phyloP scores from a whole-genome alignment of 805 yeast species.

The Metschnikowia noctiluminum region DNA sequence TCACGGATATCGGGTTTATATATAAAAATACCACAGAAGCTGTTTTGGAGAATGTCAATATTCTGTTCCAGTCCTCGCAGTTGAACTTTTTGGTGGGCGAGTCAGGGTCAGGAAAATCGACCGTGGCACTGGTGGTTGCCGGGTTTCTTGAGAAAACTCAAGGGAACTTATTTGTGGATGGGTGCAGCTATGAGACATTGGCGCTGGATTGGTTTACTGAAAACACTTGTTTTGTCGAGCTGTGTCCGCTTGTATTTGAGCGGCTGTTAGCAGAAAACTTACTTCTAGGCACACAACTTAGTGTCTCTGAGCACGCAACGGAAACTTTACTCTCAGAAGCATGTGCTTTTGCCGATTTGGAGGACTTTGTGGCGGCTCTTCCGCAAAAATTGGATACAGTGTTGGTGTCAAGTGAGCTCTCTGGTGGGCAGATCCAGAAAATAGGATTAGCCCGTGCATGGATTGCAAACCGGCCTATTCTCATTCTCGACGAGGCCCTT shows the following conservation, averaged over 20 bases:
- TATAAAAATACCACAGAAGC: conserved; percentile 57
- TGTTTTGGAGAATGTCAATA: conserved; percentile 46
- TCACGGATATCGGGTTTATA: conserved; percentile 50
- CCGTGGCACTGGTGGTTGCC: conserved; percentile 61
- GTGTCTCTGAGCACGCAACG: not conserved
- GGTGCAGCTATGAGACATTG: conserved; percentile 41
- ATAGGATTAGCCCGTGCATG: conserved; percentile 82
- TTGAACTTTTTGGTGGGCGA: conserved; percentile 72
- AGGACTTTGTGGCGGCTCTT: conserved; percentile 44
- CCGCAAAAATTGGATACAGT: conserved; percentile 55
- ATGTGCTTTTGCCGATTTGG: conserved; percentile 46
- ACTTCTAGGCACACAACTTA: conserved; percentile 17
- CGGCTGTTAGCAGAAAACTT: conserved; percentile 19
- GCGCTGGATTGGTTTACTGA: conserved; percentile 51
- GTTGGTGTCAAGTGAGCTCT: conserved; percentile 47
- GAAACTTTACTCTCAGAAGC: conserved; percentile 10
- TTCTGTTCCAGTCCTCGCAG: conserved; percentile 43
- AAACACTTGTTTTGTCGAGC: conserved; percentile 73
- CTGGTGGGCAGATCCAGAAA: conserved; percentile 92
- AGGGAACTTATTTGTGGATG: conserved; percentile 64
- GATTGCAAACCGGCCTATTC: conserved; percentile 66
- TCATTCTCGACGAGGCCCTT: conserved; percentile 82
- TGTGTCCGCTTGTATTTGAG: conserved; percentile 56
- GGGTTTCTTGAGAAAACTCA: conserved; percentile 48
- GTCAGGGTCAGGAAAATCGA: conserved; percentile 94